Base-by-base conservation (phyloP, 305 asterid species). In the Solanum aculeatissimum region DNA sequence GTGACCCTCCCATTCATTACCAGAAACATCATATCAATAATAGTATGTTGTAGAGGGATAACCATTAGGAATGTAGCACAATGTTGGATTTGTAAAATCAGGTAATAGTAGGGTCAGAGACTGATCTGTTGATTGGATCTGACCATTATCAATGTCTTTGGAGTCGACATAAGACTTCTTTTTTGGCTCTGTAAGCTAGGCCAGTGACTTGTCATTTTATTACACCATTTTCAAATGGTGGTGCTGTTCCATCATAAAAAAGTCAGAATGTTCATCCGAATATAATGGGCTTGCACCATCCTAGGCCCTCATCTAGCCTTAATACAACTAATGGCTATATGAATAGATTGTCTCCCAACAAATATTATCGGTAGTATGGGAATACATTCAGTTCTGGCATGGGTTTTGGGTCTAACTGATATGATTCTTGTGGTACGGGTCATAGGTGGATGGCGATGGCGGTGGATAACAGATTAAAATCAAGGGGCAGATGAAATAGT, bases 1-100 rank as follows among this genome's bases (percentile, higher is more conserved):
- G 83, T 9, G 97, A 90, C 19, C 91, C 93, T 92, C 94, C 93
- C 95, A 89, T 35, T 94, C 95, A 68, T 71, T 86, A 29, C 77
- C 72, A 78, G 84, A 86, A 23, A 91, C 91, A 32, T 91, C 95
- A 89, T 83, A 91, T 47, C 93, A 86, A 54, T 90, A 94, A 82
- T 91, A 94, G 86, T 88, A 92, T 5, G 91, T 88, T 70, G 88
- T 43, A 15, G 91, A 87, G 5, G 94, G 91, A 81, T 92, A 94
- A 16, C 89, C 89, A 87, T 83, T 92, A 11, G 89, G 93, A 42
- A 79, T 81, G 87, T 89, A 91, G 75, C 87, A 90, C 80, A 89
- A 40, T 13, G 90, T 77, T 18, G 94, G 95, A 89, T 94, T 93
- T 86, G 85, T 86, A 54, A 55, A 86, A 85, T 92, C 92, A 0